phyloP scores from a whole-genome alignment of 352 stramenopile genomes.

The Pythium myriotylum region DNA sequence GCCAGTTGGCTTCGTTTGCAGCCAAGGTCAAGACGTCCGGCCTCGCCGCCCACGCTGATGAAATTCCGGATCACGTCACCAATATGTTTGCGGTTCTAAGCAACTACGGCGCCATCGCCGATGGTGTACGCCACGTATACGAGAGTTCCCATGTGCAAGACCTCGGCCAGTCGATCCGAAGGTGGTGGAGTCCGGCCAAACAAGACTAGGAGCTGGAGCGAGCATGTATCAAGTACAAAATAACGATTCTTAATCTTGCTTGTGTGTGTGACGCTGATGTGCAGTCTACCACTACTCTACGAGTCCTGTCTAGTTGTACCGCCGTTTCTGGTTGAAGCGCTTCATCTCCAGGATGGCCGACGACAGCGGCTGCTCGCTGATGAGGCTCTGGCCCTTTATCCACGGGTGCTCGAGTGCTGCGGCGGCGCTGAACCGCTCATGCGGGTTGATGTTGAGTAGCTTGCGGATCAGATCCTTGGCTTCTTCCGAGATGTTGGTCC shows the following conservation, averaged over 20 bases:
- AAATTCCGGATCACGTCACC: conserved; percentile 67
- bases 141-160: conserved; percentile 61
- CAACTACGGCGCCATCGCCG: conserved; percentile 62
- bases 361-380: conserved; percentile 75
- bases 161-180: conserved; percentile 35
- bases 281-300: conserved; percentile 4
- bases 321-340: conserved; percentile 89
- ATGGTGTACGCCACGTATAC: conserved; percentile 56
- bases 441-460: conserved; percentile 72
- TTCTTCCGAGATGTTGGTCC: conserved; percentile 84
- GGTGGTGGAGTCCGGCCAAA: conserved; percentile 44
- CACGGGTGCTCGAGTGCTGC: conserved; percentile 79
- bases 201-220: conserved; percentile 1
- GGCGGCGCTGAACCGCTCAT: conserved; percentile 72
- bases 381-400: conserved; percentile 73
- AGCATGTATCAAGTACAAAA: neutral
- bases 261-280: neutral
- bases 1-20: conserved; percentile 50
- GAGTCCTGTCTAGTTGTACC: conserved; percentile 64
- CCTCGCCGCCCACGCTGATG: conserved; percentile 49
- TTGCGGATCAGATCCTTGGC: conserved; percentile 84
- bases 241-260: conserved; percentile 13
- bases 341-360: conserved; percentile 89
- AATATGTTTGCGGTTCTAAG: conserved; percentile 53
- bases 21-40: conserved; percentile 50